These are phyloP conservation scores for Trichoderma aggressivum DNA, from an alignment of 2,329 filamentous ascomycete species.

Conservation along the genomic window DNA sequence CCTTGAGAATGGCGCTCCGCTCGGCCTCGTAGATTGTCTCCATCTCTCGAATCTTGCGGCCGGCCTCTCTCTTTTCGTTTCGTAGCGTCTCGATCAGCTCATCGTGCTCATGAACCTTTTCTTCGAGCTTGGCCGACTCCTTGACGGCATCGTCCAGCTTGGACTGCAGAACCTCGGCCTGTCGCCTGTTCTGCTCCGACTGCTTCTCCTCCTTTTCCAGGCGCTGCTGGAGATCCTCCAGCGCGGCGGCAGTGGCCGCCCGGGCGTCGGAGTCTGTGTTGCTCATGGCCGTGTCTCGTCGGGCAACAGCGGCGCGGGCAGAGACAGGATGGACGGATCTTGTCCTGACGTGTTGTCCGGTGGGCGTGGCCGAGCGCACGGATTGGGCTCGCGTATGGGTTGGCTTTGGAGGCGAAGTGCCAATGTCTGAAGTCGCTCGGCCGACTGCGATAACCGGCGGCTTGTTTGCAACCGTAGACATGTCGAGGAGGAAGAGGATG, in stretches of 20 bases:
- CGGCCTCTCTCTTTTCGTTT: conserved; percentile 80
- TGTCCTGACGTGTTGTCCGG: conserved; percentile 47
- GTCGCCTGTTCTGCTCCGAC: conserved; percentile 78
- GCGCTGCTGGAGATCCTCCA: conserved; percentile 82
- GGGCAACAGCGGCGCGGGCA: conserved; percentile 66
- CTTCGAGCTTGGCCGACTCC: conserved; percentile 84
- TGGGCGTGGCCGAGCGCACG: conserved; percentile 42
- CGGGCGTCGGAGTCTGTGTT: conserved; percentile 68
- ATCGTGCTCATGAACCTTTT: conserved; percentile 80
- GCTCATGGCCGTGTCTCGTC: conserved; percentile 48
- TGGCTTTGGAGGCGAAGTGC: conserved; percentile 31
- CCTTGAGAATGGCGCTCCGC: conserved; percentile 78
- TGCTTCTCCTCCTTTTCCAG: conserved; percentile 75
- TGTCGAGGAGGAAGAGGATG: conserved; percentile 26
- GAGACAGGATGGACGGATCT: conserved; percentile 71
- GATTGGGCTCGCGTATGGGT: conserved; percentile 39
- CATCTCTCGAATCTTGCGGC: conserved; percentile 82
- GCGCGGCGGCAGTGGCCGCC: conserved; percentile 71
- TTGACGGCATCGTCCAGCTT: conserved; percentile 79
- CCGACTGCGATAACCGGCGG: conserved; percentile 48
- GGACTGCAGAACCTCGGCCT: conserved; percentile 78
- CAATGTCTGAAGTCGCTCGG: conserved; percentile 41
- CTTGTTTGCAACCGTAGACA: conserved; percentile 55
- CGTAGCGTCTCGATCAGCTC: conserved; percentile 76
- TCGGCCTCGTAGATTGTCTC: conserved; percentile 92